These are phyloP conservation scores for Venturia oleaginea DNA, from an alignment of 2,329 filamentous ascomycete genomes.

Conservation along the genomic window DNA sequence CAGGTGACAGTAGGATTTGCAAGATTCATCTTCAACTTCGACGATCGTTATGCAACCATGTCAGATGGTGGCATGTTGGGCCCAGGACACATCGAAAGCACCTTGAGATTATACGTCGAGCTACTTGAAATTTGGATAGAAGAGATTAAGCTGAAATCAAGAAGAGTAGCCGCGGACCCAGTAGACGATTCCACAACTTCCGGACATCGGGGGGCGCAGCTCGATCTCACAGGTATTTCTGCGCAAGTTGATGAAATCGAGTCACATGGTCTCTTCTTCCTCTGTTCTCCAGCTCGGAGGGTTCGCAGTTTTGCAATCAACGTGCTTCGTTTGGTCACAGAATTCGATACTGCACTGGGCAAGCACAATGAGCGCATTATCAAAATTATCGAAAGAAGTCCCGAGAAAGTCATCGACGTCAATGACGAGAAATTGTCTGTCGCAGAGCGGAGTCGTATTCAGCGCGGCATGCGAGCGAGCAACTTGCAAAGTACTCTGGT, in stretches of 20 bases:
- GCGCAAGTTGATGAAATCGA: slow-evolving; percentile 95
- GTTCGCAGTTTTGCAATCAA: slow-evolving; percentile 88
- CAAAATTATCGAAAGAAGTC: slow-evolving; percentile 83
- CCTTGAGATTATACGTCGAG: slow-evolving; percentile 84
- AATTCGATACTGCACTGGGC: slow-evolving; percentile 83
- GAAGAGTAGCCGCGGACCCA: slow-evolving; percentile 57
- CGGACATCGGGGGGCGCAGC: slow-evolving; percentile 65
- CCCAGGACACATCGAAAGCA: slow-evolving; percentile 88
- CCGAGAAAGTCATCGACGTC: slow-evolving; percentile 79
- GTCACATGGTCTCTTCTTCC: slow-evolving; percentile 90
- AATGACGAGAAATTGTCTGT: slow-evolving; percentile 87
- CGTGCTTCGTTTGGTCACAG: slow-evolving; percentile 80
- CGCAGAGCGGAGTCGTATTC: slow-evolving; percentile 82
- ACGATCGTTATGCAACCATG: slow-evolving; percentile 94
- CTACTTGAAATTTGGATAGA: slow-evolving; percentile 95
- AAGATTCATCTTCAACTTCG: slow-evolving; percentile 96
- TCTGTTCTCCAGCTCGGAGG: slow-evolving; percentile 87
- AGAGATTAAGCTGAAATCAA: slow-evolving; percentile 80
- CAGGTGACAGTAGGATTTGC: slow-evolving; percentile 96
- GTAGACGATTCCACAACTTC: slow-evolving; percentile 50
- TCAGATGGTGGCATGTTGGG: slow-evolving; percentile 96
- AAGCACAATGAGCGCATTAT: slow-evolving; percentile 78
- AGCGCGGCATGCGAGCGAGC: slow-evolving; percentile 78
- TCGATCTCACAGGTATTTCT: slow-evolving; percentile 81
- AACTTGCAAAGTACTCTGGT: slow-evolving; percentile 79